Evolutionary conservation across 208 protist genomes (phyloP), one percentile per base, ranked within the genome.

Genomic region (Perkinsela sp.): DNA sequence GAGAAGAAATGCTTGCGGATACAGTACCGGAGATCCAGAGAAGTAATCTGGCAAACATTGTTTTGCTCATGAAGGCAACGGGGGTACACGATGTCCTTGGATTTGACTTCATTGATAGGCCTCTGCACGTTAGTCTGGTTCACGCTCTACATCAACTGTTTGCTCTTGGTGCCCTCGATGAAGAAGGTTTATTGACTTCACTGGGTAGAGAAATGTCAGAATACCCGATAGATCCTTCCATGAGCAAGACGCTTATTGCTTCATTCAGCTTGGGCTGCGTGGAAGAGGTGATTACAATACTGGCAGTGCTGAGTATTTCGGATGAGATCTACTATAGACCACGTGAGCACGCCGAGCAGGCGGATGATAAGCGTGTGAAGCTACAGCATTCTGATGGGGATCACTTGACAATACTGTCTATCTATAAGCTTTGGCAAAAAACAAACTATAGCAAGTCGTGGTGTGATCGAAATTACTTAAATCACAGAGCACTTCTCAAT

Each of bases 1-100:
- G 82, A 15, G 79, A 88, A 32, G 95, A 98, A 71, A 95, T 98
- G 93, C 77, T 88, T 30, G 76, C 86, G 0, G 87, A 83, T 32
- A 93, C 85, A 0, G 83, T 97, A 28, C 95, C 95, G 29, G 96
- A 98, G 74, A 98, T 98, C 68, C 96, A 98, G 83, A 85, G 96
- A 31, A 90, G 95, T 0, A 98, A 97, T 76, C 78, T 98, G 32
- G 93, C 90, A 69, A 94, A 94, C 72, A 92, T 94, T 1, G 94
- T 97, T 29, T 82, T 98, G 66, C 89, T 89, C 69, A 79, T 98
- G 28, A 98, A 97, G 74, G 94, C 93, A 15, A 92, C 98, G 86
- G 95, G 96, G 66, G 93, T 98, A 57, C 93, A 97, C 57, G 93
- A 98, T 78, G 78, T 98, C 28, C 74, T 96, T 29, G 69, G 78